Conservation (phyloP, 2,329 filamentous ascomycete genomes). For the Fusarium keratoplasticum region DNA sequence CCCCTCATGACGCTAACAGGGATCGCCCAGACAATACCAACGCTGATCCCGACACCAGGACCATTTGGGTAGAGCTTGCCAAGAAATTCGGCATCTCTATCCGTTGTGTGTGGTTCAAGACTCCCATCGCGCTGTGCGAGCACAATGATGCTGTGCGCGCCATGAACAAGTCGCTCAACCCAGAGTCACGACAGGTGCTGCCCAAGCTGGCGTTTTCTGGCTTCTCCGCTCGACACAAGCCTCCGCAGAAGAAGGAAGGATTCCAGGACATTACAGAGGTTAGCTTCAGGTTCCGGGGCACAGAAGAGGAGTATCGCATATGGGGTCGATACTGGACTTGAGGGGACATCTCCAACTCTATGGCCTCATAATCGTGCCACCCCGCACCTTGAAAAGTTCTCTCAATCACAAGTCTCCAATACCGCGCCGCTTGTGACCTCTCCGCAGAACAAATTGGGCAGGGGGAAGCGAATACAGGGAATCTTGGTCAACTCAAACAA, state of each 20-base stretch:
- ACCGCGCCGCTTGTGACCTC: background rate
- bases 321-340: constrained; percentile 86
- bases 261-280: constrained; percentile 83
- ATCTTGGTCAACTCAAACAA: background rate
- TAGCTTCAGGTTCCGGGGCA: constrained; percentile 81
- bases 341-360: constrained; percentile 28
- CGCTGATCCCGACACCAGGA: constrained; percentile 79
- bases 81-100: constrained; percentile 77
- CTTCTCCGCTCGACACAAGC: constrained; percentile 78
- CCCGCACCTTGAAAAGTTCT: constrained; percentile 23
- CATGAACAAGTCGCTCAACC: constrained; percentile 79
- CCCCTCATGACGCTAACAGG: constrained; percentile 27
- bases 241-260: constrained; percentile 80
- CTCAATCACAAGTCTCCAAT: constrained; percentile 18
- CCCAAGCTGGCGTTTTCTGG: constrained; percentile 84
- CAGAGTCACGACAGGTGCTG: constrained; percentile 79
- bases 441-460: constrained; percentile 17
- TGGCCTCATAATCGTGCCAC: constrained; percentile 33
- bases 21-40: constrained; percentile 88
- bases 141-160: constrained; percentile 91
- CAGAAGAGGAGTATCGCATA: constrained; percentile 72
- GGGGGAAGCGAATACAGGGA: constrained; percentile 14
- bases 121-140: constrained; percentile 74
- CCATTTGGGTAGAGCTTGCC: constrained; percentile 83
- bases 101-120: constrained; percentile 87